Evolutionary conservation across 164 flowering plant genomes (phyloP).

Genomic region (Pachysandra terminalis): DNA sequence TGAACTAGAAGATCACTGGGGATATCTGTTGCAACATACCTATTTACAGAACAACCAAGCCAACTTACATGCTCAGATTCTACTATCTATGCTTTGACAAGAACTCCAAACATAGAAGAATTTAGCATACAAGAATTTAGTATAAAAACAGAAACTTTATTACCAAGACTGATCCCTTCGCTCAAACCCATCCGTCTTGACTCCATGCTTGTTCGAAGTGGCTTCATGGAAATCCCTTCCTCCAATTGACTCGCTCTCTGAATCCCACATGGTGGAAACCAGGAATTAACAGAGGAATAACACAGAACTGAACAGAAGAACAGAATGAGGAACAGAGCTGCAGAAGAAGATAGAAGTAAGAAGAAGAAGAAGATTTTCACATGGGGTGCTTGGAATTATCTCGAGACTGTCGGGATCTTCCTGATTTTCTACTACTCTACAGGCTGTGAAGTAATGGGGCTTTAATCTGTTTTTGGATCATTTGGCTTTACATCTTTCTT

Average conservation of each 20-base stretch:
- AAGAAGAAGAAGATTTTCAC: slow-evolving; percentile 39
- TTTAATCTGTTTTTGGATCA: slow-evolving; percentile 4
- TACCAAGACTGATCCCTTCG: slow-evolving; percentile 85
- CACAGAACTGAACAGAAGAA: slow-evolving; percentile 3
- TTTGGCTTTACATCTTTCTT: slow-evolving; percentile 11
- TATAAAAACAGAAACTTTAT: not conserved
- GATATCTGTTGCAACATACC: slow-evolving; percentile 87
- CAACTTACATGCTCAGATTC: not conserved
- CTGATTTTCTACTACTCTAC: slow-evolving; percentile 29
- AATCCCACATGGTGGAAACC: slow-evolving; percentile 74
- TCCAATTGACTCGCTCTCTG: slow-evolving; percentile 55
- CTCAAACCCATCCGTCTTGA: slow-evolving; percentile 83
- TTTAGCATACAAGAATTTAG: no score
- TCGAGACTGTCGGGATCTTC: slow-evolving; percentile 37
- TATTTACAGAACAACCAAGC: slow-evolving; percentile 20
- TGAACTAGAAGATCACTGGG: slow-evolving; percentile 87
- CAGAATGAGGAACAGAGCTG: not conserved
- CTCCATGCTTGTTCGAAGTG: slow-evolving; percentile 55
- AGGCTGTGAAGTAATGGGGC: slow-evolving; percentile 75
- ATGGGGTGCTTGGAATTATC: slow-evolving; percentile 59
- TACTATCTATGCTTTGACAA: no score
- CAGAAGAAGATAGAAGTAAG: slow-evolving; percentile 10
- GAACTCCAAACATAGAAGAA: no score
- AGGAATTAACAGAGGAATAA: not conserved
- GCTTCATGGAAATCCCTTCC: slow-evolving; percentile 68